Base-by-base conservation (phyloP, 208 protist genomes). In the Crithidia fasciculata region DNA sequence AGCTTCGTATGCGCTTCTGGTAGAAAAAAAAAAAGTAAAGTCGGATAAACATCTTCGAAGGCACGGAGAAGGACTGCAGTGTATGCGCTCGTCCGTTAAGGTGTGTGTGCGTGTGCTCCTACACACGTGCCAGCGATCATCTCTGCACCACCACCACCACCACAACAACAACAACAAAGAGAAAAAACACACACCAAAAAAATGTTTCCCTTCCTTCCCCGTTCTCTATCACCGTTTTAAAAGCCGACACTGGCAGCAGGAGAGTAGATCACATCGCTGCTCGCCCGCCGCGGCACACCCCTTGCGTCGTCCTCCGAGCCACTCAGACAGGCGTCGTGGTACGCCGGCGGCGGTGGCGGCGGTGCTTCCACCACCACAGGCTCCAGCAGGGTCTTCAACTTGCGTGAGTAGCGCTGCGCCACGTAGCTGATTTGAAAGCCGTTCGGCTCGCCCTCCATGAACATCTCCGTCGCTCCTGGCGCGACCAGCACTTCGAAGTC, bases 391-490 rank as follows among this genome's bases (percentile, higher is more conserved):
- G 9, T 13, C 45, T 8, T 49, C 45, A 8, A 13, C 12, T 49
- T 49, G 85, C 68, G 89, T 13, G 45, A 49, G 7, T 13, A 13
- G 45, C 45, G 45, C 45, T 49, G 45, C 45, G 89, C 89, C 75
- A 87, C 81, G 66, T 88, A 92, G 76, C 77, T 83, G 69, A 92
- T 88, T 80, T 91, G 92, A 86, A 87, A 95, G 70, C 87, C 87
- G 70, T 93, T 93, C 49, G 84, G 83, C 65, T 80, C 77, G 10
- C 90, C 90, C 71, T 90, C 76, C 57, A 93, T 86, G 59, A 95
- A 93, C 86, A 91, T 85, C 72, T 93, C 86, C 28, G 87, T 93
- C 41, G 41, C 59, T 37, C 66, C 56, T 3, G 90, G 90, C 12
- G 78, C 80, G 37, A 95, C 74, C 16, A 70, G 15, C 41, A 93